Percentiles rank a stretch among this genome's conserved stretches.
Conservation (phyloP, 257 asterid genomes). For the Echium plantagineum region DNA sequence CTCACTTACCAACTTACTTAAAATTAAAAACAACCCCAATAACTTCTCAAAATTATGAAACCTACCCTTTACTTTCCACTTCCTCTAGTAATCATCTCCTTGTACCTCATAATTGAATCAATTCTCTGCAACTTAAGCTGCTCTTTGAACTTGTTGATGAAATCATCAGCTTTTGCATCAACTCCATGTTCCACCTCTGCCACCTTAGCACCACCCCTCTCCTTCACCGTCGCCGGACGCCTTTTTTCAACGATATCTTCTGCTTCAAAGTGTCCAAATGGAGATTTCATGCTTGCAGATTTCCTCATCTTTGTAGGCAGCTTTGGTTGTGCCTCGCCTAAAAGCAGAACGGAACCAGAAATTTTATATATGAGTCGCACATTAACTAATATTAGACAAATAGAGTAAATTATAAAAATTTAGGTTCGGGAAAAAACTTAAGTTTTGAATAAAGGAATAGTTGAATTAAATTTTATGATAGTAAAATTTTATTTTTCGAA, state of each 20-base stretch:
- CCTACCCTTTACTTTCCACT: constrained; percentile 21
- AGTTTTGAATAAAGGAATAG: too few relatives aligned
- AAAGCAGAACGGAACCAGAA: too few relatives aligned
- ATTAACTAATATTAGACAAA: too few relatives aligned
- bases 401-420: too few relatives aligned
- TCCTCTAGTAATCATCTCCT: constrained; percentile 60
- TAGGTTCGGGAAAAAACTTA: too few relatives aligned
- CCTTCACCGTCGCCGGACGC: constrained; percentile 61
- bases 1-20: constrained; percentile 7
- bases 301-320: constrained; percentile 42
- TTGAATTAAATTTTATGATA: too few relatives aligned
- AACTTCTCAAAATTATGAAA: too few relatives aligned
- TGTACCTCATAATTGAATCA: constrained; percentile 65
- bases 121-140: constrained; percentile 76
- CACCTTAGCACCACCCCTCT: constrained; percentile 21
- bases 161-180: constrained; percentile 71
- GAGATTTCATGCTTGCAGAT: constrained; percentile 45
- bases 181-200: constrained; percentile 46
- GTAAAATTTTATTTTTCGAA: too few relatives aligned
- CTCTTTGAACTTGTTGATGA: constrained; percentile 71
- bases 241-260: constrained; percentile 40
- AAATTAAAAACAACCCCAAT: constrained; percentile 23
- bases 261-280: constrained; percentile 37
- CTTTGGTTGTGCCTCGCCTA: constrained; percentile 14
- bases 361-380: too few relatives aligned